These are phyloP conservation scores for Irpex sp. DNA, from an alignment of 1,284 basidiomycete genomes.

Conservation along the genomic window DNA sequence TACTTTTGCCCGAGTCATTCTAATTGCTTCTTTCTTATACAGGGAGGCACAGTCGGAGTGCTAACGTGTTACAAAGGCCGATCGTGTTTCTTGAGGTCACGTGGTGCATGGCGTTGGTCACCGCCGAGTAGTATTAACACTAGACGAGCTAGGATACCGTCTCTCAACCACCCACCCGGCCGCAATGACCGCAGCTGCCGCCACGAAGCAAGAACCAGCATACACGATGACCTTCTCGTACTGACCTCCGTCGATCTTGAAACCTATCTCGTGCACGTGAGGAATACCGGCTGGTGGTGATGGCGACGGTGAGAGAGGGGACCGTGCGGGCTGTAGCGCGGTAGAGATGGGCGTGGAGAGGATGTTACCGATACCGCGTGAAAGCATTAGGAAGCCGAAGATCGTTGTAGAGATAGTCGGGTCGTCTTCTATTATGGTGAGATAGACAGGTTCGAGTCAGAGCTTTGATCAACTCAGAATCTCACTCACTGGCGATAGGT, in stretches of 20 bases:
- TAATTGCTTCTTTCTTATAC: no score
- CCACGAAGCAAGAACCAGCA: constrained; percentile 33
- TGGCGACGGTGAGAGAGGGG: not conserved
- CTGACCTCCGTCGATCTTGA: constrained; percentile 24
- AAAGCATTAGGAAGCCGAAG: constrained; percentile 2
- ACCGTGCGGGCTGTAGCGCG: not conserved
- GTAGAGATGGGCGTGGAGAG: constrained; percentile 10
- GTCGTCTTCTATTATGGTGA: not conserved
- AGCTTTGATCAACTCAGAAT: no score
- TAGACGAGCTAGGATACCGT: not conserved
- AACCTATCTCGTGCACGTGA: not conserved
- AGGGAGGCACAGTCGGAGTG: no score
- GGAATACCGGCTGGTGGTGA: not conserved
- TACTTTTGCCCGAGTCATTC: no score
- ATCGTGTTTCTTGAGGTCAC: no score
- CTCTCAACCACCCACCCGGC: constrained; percentile 20
- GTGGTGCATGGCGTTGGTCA: not conserved
- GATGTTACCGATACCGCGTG: constrained; percentile 10
- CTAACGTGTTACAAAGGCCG: no score
- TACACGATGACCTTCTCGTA: constrained; percentile 33
- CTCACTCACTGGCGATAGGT: constrained; percentile 18
- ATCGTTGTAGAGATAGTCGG: constrained; percentile 17
- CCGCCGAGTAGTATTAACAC: not conserved
- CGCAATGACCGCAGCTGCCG: constrained; percentile 23
- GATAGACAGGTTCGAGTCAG: no score